Base-by-base conservation (phyloP, 768 basidiomycete species). In the Xerocomellus dryophilus region DNA sequence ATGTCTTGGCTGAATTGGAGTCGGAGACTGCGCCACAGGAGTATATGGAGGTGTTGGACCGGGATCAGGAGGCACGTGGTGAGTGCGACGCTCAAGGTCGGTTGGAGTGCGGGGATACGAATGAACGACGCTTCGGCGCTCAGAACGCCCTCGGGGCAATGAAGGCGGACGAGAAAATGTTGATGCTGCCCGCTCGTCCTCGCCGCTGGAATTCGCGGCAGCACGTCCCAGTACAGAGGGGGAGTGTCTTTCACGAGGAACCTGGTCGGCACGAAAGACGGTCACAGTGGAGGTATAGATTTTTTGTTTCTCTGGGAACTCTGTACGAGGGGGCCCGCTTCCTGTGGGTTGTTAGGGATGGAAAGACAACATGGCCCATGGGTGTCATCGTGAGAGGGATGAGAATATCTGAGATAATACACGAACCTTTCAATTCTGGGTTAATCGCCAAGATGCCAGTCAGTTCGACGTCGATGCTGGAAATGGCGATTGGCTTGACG, bases 361-460 rank as follows among this genome's bases (percentile, higher is more conserved):
- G 3, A 27, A 5, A 25, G 0, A 25, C 2, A 25, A 25, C 3
- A 25, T 21, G 14, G 32, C 17, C 11, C 48, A 25, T 6, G 18
- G 11, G 32, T 8, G 31, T n/a, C 23, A 25, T 31, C 14, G 25
- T 7, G 36, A 43, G 23, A 23, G 17, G 32, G 4, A 43, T 36
- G 20, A 50, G 11, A 5, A 43, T 52, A 52, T 34, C 32, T 25
- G 34, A 20, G 35, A 45, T 66, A 7, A 49, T 10, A 70, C 81
- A 9, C 27, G 45, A 50, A 93, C 96, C 92, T n/a, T n/a, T n/a
- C n/a, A n/a, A n/a, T 78, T 98, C 96, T 12, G 90, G 86, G 86
- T 88, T 80, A 7, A 85, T 84, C 15, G 79, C 71, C 15, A 83
- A 75, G 51, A 78, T 83, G 4, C 90, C 95, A 29, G 82, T 75